phyloP scores from a whole-genome alignment of 768 basidiomycete species.

The Psilocybe cubensis region DNA sequence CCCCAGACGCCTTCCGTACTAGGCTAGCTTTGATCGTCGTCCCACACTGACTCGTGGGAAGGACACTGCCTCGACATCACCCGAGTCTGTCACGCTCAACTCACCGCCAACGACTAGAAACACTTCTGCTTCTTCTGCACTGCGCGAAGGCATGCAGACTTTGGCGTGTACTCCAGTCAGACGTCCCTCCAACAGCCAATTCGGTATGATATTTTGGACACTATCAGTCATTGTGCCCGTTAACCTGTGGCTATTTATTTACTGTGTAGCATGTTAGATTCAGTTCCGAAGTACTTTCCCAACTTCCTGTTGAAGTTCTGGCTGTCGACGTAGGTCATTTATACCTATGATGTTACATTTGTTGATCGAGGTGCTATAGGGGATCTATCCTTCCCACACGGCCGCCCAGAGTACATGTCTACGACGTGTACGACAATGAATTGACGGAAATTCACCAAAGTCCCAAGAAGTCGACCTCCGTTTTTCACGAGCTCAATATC shows the following conservation, averaged over 20 bases:
- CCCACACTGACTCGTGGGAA: conserved; percentile 1
- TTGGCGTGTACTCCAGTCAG: background rate
- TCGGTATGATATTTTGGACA: background rate
- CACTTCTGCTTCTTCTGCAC: background rate
- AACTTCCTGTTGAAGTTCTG: conserved; percentile 7
- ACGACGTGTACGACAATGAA: conserved; percentile 55
- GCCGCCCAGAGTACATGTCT: conserved; percentile 49
- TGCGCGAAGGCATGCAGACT: background rate
- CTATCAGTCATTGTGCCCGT: too few relatives aligned
- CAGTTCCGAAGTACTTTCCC: conserved; percentile 9
- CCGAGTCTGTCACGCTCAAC: background rate
- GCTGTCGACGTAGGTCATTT: background rate
- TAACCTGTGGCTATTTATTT: background rate
- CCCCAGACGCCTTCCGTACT: background rate
- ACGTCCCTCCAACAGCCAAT: background rate
- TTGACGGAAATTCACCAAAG: conserved; percentile 47
- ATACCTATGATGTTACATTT: background rate
- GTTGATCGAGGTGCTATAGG: conserved; percentile 8
- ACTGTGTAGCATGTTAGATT: background rate
- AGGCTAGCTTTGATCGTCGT: background rate
- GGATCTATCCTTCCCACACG: conserved; percentile 29
- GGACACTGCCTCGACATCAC: background rate
- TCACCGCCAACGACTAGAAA: background rate
- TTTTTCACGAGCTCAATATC: conserved; percentile 48
- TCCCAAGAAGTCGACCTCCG: conserved; percentile 30